Conservation (phyloP, 2,329 filamentous ascomycete genomes). For the Biscogniauxia marginata region DNA sequence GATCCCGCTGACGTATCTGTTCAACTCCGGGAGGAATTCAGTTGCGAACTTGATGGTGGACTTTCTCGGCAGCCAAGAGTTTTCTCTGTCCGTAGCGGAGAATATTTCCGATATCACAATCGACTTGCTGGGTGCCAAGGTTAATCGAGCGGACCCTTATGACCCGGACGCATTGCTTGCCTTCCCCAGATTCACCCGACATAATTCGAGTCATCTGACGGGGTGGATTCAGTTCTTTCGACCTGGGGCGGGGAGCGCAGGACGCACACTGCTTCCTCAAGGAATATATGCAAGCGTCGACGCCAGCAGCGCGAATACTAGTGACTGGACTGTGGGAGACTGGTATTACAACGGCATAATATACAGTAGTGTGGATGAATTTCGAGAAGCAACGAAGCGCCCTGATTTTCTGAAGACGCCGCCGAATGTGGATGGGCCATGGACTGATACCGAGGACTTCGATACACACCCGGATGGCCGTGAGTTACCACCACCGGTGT, state of each 20-base stretch:
- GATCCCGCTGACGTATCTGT: slow-evolving; percentile 29
- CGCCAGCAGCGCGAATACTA: slow-evolving; percentile 37
- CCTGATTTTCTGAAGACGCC: slow-evolving; percentile 41
- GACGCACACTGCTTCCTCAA: slow-evolving; percentile 37
- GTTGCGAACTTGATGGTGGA: slow-evolving; percentile 1
- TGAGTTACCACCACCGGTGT: slow-evolving; percentile 51
- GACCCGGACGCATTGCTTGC: neutral
- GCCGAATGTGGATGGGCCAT: slow-evolving; percentile 41
- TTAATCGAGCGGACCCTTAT: neutral
- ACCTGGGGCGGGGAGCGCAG: slow-evolving; percentile 30
- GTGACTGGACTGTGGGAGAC: slow-evolving; percentile 37
- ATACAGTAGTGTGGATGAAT: slow-evolving; percentile 38
- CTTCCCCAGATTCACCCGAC: slow-evolving; percentile 15
- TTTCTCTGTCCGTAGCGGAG: slow-evolving; percentile 22
- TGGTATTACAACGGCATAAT: slow-evolving; percentile 42
- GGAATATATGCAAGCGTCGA: slow-evolving; percentile 34
- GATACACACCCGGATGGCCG: slow-evolving; percentile 40
- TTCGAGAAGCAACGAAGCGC: slow-evolving; percentile 35
- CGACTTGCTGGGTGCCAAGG: slow-evolving; percentile 20
- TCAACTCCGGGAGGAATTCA: neutral
- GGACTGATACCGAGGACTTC: slow-evolving; percentile 35
- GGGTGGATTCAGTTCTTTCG: slow-evolving; percentile 36
- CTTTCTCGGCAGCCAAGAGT: neutral
- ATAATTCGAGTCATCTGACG: slow-evolving; percentile 34
- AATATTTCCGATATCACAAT: slow-evolving; percentile 36